Percentiles rank a stretch among this genome's conserved stretches.
Evolutionary conservation across 2,329 filamentous ascomycete species (phyloP).

Genomic region (Pezicula rhizophila): DNA sequence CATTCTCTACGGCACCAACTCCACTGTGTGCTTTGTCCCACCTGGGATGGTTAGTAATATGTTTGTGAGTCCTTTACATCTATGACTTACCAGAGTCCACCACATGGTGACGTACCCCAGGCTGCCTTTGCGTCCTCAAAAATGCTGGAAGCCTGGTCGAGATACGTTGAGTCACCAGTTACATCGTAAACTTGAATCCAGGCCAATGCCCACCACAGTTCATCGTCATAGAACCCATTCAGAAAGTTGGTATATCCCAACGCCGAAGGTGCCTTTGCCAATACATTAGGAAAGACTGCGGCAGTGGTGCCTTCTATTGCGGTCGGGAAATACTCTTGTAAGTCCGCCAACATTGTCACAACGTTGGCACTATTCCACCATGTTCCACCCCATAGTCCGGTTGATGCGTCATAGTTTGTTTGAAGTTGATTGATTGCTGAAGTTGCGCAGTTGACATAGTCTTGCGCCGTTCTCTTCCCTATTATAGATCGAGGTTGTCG

Average conservation of each 20-base stretch:
- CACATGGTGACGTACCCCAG: constrained; percentile 42
- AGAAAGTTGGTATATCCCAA: constrained; percentile 37
- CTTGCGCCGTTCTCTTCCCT: constrained; percentile 8
- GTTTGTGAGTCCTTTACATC: not conserved
- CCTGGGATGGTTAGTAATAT: constrained; percentile 11
- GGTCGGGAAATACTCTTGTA: constrained; percentile 26
- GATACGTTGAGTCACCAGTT: constrained; percentile 44
- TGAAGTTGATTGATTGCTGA: constrained; percentile 43
- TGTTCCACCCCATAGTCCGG: constrained; percentile 56
- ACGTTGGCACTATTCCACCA: constrained; percentile 73
- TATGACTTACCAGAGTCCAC: constrained; percentile 40
- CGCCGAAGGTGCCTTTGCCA: constrained; percentile 15
- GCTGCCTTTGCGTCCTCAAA: constrained; percentile 51
- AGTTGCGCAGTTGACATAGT: constrained; percentile 19
- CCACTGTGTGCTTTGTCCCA: constrained; percentile 48
- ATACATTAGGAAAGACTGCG: constrained; percentile 18
- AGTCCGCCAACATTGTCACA: constrained; percentile 56
- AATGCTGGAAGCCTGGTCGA: constrained; percentile 45
- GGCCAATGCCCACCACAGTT: constrained; percentile 58
- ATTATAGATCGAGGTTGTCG: constrained; percentile 1
- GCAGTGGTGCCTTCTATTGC: constrained; percentile 11
- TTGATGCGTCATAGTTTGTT: constrained; percentile 51
- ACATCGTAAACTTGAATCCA: constrained; percentile 52
- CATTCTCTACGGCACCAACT: constrained; percentile 52
- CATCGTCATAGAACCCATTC: constrained; percentile 53